A percentile compares a stretch with the other conserved stretches of the same genome.
Evolutionary conservation across 306 rosid genomes (phyloP).

Genomic region (Pyrus communis): DNA sequence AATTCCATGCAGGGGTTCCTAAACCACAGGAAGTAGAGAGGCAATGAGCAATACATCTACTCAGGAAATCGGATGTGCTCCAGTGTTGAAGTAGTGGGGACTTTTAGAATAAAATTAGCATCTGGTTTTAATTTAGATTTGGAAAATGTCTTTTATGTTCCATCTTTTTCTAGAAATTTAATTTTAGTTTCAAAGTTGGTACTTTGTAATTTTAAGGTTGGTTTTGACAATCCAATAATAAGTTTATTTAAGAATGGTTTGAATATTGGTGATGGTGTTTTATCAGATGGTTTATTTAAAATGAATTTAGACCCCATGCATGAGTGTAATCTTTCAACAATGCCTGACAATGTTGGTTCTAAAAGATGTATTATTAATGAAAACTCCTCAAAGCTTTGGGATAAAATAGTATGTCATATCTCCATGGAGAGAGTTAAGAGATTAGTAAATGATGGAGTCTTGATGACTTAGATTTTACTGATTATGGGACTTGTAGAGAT

Average conservation of each 20-base stretch:
- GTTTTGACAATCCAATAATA: no score
- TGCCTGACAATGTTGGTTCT: no score
- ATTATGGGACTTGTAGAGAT: not conserved
- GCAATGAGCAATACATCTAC: constrained; percentile 9
- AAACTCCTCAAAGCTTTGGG: no score
- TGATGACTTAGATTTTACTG: not conserved
- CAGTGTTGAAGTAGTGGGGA: not conserved
- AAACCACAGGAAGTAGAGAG: not conserved
- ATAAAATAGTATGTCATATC: no score
- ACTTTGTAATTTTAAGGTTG: not conserved
- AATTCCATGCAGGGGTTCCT: not conserved
- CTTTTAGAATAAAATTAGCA: not conserved
- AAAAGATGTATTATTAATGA: no score
- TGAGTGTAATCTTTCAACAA: not conserved
- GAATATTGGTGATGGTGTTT: not conserved
- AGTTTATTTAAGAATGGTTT: no score
- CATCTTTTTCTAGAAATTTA: not conserved
- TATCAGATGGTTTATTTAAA: not conserved
- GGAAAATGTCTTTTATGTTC: not conserved
- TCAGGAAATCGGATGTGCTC: not conserved
- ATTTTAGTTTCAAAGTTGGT: not conserved
- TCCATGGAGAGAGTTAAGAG: not conserved
- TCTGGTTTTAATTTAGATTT: not conserved
- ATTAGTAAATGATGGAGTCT: not conserved
- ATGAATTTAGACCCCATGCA: not conserved